phyloP scores from a whole-genome alignment of 495 filamentous ascomycete species.

The Podospora tetraspora region DNA sequence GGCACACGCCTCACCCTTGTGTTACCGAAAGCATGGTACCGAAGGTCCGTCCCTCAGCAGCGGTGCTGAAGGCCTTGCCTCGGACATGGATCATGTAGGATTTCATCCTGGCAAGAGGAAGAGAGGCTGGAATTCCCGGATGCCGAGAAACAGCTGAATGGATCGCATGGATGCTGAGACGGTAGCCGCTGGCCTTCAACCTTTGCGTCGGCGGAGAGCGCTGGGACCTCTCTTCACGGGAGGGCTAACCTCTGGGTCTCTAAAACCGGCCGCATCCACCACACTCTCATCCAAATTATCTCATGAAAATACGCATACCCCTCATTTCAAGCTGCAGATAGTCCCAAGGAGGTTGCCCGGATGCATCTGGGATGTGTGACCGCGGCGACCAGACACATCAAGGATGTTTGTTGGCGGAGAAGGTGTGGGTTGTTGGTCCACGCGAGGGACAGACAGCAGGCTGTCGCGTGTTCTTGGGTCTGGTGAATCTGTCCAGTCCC shows the following conservation, averaged over 20 bases:
- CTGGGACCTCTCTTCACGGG: neutral
- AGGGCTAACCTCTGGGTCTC: neutral
- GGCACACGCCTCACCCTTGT: neutral
- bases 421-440: neutral
- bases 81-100: neutral
- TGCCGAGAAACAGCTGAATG: neutral
- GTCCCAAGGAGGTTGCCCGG: neutral
- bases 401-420: neutral
- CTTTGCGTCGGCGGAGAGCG: neutral
- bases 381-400: neutral
- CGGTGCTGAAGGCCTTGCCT: neutral
- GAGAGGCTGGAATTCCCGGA: neutral
- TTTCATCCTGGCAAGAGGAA: neutral
- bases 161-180: neutral
- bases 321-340: neutral
- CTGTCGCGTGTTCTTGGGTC: neutral
- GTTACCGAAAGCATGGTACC: neutral
- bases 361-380: neutral
- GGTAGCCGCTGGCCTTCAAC: neutral
- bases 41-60: neutral
- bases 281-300: neutral
- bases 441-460: neutral
- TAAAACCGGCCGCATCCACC: neutral
- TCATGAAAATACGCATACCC: neutral
- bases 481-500: neutral